Evolutionary conservation across 805 yeast species (phyloP).

Genomic region (Spathaspora hagerdaliae): DNA sequence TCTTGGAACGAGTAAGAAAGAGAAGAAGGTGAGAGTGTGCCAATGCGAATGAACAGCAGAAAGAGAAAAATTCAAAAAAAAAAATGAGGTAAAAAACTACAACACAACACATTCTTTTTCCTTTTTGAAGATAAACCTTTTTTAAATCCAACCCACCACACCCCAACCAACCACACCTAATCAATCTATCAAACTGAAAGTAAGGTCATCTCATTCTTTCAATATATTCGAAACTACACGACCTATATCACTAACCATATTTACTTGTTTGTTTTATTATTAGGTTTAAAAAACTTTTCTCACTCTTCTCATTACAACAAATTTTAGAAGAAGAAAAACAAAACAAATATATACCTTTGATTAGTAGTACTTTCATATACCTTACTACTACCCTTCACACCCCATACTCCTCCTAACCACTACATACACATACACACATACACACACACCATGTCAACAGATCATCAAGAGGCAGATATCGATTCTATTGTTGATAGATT

Average conservation of each 20-base stretch:
- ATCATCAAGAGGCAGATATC: conserved; percentile 76
- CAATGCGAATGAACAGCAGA: too few relatives aligned
- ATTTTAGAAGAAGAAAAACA: conserved; percentile 1
- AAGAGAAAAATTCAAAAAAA: background rate
- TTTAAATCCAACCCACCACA: background rate
- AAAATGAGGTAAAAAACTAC: too few relatives aligned
- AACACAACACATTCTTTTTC: background rate
- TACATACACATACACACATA: conserved; percentile 1
- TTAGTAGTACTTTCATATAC: background rate
- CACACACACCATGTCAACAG: conserved; percentile 17
- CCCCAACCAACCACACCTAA: too few relatives aligned
- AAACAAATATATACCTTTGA: background rate
- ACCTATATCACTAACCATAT: too few relatives aligned
- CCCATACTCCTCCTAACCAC: background rate
- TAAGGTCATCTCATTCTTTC: too few relatives aligned
- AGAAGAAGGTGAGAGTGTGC: background rate
- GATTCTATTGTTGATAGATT: conserved; percentile 96
- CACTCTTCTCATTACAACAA: background rate
- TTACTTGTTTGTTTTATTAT: too few relatives aligned
- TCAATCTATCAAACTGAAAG: too few relatives aligned
- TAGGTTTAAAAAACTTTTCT: too few relatives aligned
- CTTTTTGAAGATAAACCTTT: background rate
- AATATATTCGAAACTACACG: too few relatives aligned
- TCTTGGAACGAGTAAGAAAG: background rate
- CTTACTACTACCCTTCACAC: background rate